These are phyloP conservation scores for Pyrrhoderma lamaoense DNA, from an alignment of 1,284 basidiomycete genomes.

Conservation along the genomic window DNA sequence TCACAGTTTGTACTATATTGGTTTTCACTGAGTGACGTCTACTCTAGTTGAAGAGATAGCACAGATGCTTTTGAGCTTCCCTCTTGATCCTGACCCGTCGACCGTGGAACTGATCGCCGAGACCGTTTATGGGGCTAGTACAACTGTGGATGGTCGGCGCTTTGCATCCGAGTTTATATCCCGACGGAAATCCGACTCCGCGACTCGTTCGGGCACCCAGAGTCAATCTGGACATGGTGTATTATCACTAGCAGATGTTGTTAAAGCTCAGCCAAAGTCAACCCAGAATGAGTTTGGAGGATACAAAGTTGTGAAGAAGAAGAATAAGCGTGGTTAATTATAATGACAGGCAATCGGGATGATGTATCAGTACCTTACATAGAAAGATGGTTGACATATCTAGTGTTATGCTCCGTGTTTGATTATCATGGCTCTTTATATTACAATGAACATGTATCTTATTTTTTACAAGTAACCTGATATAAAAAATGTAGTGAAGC, in stretches of 20 bases:
- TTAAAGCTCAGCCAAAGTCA: slow-evolving; percentile 81
- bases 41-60: slow-evolving; percentile 83
- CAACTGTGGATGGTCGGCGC: slow-evolving; percentile 89
- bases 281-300: slow-evolving; percentile 68
- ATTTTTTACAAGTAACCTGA: too few relatives aligned
- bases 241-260: slow-evolving; percentile 78
- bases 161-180: slow-evolving; percentile 89
- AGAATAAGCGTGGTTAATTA: slow-evolving; percentile 51
- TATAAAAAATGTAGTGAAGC: too few relatives aligned
- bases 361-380: too few relatives aligned
- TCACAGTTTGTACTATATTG: too few relatives aligned
- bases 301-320: slow-evolving; percentile 90
- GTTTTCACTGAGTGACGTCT: background rate
- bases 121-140: slow-evolving; percentile 87
- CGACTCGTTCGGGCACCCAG: slow-evolving; percentile 34
- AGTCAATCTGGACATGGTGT: slow-evolving; percentile 39
- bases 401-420: too few relatives aligned
- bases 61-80: slow-evolving; percentile 86
- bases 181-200: slow-evolving; percentile 76
- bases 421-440: too few relatives aligned
- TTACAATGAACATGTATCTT: too few relatives aligned
- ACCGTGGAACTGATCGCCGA: slow-evolving; percentile 88
- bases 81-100: slow-evolving; percentile 76
- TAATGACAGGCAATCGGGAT: too few relatives aligned
- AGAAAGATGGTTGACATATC: too few relatives aligned